These are phyloP conservation scores for Pichia cephalocereana DNA, from an alignment of 805 yeast genomes.

Conservation along the genomic window DNA sequence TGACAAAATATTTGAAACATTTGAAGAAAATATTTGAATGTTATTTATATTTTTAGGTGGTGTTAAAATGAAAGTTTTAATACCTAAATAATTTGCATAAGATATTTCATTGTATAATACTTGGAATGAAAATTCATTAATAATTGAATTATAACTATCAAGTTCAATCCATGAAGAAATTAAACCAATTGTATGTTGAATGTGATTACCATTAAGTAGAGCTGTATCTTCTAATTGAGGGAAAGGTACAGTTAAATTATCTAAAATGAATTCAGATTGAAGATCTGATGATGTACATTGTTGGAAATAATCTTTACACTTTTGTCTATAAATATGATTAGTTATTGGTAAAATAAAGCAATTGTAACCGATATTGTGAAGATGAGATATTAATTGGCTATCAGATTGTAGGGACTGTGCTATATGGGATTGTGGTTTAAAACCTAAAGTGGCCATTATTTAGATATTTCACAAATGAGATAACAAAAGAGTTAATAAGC, in stretches of 20 bases:
- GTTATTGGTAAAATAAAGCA: slow-evolving; percentile 46
- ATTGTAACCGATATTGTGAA: slow-evolving; percentile 36
- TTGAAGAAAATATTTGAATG: slow-evolving; percentile 41
- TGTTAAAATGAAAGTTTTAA: slow-evolving; percentile 45
- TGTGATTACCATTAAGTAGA: slow-evolving; percentile 32
- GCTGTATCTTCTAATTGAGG: slow-evolving; percentile 20
- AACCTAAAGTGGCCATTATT: slow-evolving; percentile 25
- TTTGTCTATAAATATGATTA: slow-evolving; percentile 38
- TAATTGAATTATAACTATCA: slow-evolving; percentile 40
- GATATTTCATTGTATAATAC: slow-evolving; percentile 50
- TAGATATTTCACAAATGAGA: too few species aligned
- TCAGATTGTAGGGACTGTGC: slow-evolving; percentile 24
- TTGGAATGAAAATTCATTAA: slow-evolving; percentile 46
- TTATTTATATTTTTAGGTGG: slow-evolving; percentile 55
- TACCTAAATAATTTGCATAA: slow-evolving; percentile 51
- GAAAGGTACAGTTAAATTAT: slow-evolving; percentile 27
- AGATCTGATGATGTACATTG: not conserved
- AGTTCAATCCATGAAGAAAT: slow-evolving; percentile 65
- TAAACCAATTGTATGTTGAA: slow-evolving; percentile 40
- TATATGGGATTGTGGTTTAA: slow-evolving; percentile 34
- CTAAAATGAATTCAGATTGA: slow-evolving; percentile 4
- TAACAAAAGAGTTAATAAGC: too few species aligned
- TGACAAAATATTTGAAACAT: slow-evolving; percentile 21
- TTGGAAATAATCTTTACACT: slow-evolving; percentile 31
- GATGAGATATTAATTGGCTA: slow-evolving; percentile 18